phyloP scores from a whole-genome alignment of 495 filamentous ascomycete species.

The Pseudomonodictys pantanalensis region DNA sequence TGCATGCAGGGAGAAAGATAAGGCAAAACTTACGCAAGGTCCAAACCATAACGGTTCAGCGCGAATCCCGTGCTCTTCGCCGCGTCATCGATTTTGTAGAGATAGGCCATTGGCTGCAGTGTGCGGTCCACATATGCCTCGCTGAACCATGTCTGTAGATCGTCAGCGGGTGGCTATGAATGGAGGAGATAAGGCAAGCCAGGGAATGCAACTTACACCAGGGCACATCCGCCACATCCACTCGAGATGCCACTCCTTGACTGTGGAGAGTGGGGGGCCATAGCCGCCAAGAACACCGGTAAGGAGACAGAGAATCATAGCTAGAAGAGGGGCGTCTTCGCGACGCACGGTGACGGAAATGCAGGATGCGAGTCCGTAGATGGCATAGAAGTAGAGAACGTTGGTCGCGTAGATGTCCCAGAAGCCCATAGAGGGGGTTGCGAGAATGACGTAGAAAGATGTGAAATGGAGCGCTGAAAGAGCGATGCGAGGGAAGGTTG shows the following conservation, averaged over 20 bases:
- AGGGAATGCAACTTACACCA: slow-evolving; percentile 42
- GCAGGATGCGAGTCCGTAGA: slow-evolving; percentile 54
- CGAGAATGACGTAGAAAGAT: slow-evolving; percentile 49
- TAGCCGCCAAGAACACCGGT: slow-evolving; percentile 43
- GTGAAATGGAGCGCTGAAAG: slow-evolving; percentile 57
- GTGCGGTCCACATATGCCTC: slow-evolving; percentile 55
- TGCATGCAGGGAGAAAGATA: slow-evolving; percentile 1
- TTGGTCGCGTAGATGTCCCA: slow-evolving; percentile 46
- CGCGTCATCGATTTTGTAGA: slow-evolving; percentile 47
- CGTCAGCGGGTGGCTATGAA: too few species aligned
- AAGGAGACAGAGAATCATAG: slow-evolving; percentile 30
- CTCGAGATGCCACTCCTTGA: slow-evolving; percentile 51
- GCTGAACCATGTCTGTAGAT: too few species aligned
- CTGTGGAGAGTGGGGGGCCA: slow-evolving; percentile 49
- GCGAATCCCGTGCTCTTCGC: slow-evolving; percentile 41
- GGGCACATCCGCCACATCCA: slow-evolving; percentile 1
- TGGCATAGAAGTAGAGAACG: slow-evolving; percentile 56
- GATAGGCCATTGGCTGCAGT: slow-evolving; percentile 46
- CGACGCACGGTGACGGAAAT: slow-evolving; percentile 41
- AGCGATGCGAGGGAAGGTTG: slow-evolving; percentile 48
- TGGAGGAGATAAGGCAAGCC: too few species aligned
- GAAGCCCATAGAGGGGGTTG: slow-evolving; percentile 51
- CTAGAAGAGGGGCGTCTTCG: slow-evolving; percentile 35
- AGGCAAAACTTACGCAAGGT: slow-evolving; percentile 37
- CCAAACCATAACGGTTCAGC: slow-evolving; percentile 42